Base-by-base conservation (phyloP, 148 eudicot species). In the Camellia granthamiana region DNA sequence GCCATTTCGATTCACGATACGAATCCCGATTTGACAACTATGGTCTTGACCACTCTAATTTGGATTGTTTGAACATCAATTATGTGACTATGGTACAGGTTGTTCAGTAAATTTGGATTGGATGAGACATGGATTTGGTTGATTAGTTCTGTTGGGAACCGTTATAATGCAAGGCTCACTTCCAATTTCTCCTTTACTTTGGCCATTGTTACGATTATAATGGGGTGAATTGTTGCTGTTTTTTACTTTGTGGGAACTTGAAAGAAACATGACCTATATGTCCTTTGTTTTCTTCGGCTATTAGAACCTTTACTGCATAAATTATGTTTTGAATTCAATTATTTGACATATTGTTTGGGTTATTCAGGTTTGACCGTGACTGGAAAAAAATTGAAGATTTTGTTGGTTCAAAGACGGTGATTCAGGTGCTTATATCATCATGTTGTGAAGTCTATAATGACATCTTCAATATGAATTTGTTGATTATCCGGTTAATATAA, bases 301-400 rank as follows among this genome's bases (percentile, higher is more conserved):
- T 16, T 16, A 13, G 49, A 74, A 72, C n/a, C 18, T 10, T n/a
- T 44, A 18, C 10, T 58, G 18, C 12, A 58, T 2, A 73, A 55
- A 3, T 18, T 41, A 65, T 42, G 2, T 41, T 74, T 65, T 74
- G 42, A 74, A 30, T 5, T 19, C n/a, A 6, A 38, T 74, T 43
- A 43, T 60, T 55, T 72, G 71, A 60, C 62, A 60, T 68, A 7
- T 19, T 30, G 61, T 64, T 11, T 76, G 69, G 78, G 49, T 75
- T 76, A 62, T 84, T 81, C 89, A 93, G 96, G 92, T 92, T 93
- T 85, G 97, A 93, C 80, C 97, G 96, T 70, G 97, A 93, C 75
- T 93, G 97, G 97, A 93, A 93, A 91, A 93, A 93, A 83, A 93
- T 93, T 71, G 97, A 93, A 92, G 97, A 93, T 78, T 93, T 93